Conservation (phyloP, 208 protist species). For the Acanthamoeba lenticulata region DNA sequence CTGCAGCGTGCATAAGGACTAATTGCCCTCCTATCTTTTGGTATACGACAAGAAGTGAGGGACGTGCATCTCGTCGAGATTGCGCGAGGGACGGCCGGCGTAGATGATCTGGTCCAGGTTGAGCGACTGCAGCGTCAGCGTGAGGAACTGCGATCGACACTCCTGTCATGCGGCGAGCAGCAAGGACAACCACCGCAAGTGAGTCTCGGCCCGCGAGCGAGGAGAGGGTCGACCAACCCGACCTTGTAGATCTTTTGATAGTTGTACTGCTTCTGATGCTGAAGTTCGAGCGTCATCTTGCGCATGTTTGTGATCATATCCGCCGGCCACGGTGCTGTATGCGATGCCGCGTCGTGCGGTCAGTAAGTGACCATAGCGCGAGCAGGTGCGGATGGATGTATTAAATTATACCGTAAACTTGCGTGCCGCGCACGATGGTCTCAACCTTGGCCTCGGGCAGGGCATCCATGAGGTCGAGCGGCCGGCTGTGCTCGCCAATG, state of each 20-base stretch:
- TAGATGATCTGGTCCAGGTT: slow-evolving; percentile 5
- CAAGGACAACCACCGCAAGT: background rate
- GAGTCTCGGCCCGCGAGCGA: background rate
- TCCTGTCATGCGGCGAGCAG: background rate
- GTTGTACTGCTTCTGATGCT: slow-evolving; percentile 10
- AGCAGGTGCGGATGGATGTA: background rate
- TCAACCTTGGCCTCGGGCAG: background rate
- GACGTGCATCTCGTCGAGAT: background rate
- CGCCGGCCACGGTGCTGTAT: background rate
- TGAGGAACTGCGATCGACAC: slow-evolving; percentile 20
- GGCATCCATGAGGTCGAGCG: background rate
- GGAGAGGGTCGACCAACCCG: background rate
- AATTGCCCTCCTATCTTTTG: background rate
- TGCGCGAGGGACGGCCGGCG: background rate
- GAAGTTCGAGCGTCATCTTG: background rate
- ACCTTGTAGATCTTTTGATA: slow-evolving; percentile 42
- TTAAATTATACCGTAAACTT: slow-evolving; percentile 1
- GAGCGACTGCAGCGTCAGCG: background rate
- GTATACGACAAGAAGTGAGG: background rate
- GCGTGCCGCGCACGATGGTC: background rate
- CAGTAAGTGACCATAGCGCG: background rate
- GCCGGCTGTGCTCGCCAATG: background rate
- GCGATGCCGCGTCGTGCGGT: background rate
- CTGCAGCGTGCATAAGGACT: too few species aligned
- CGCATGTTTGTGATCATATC: background rate